These are phyloP conservation scores for Fusarium pininemorale DNA, from an alignment of 2,329 filamentous ascomycete species.

Conservation along the genomic window DNA sequence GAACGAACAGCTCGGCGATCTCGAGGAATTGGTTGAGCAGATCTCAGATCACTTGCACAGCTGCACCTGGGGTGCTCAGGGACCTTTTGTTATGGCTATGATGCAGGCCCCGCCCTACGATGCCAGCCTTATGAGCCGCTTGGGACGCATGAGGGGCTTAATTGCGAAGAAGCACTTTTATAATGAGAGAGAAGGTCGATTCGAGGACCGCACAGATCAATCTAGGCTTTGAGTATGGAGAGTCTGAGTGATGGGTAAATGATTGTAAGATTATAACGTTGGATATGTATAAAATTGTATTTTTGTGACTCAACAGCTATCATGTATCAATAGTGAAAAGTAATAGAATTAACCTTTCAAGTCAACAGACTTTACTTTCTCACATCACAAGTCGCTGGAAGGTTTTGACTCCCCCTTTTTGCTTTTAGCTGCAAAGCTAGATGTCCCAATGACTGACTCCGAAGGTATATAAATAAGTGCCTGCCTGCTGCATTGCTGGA, in stretches of 20 bases:
- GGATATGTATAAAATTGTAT: slow-evolving; percentile 3
- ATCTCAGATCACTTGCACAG: slow-evolving; percentile 48
- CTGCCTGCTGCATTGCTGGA: not conserved
- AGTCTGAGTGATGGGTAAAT: not conserved
- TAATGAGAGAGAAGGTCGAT: not conserved
- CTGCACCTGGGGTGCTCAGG: slow-evolving; percentile 50
- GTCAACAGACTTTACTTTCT: not conserved
- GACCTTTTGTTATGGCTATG: slow-evolving; percentile 51
- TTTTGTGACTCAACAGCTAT: not conserved
- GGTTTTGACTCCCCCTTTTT: not conserved
- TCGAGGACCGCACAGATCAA: not conserved
- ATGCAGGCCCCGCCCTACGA: slow-evolving; percentile 50
- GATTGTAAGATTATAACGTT: not conserved
- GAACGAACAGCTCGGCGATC: slow-evolving; percentile 48
- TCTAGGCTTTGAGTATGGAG: not conserved
- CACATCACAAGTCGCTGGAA: not conserved
- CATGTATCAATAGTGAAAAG: not conserved
- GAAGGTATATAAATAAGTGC: not conserved
- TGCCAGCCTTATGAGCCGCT: slow-evolving; percentile 33
- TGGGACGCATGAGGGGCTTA: slow-evolving; percentile 20
- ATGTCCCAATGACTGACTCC: not conserved
- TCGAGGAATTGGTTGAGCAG: slow-evolving; percentile 38
- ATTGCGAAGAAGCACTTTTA: slow-evolving; percentile 14
- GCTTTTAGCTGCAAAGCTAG: not conserved
- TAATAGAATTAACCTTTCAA: not conserved